Evolutionary conservation across 2,329 filamentous ascomycete species (phyloP), one percentile per base, ranked within the genome.

Genomic region (Cladosporium colombiae): DNA sequence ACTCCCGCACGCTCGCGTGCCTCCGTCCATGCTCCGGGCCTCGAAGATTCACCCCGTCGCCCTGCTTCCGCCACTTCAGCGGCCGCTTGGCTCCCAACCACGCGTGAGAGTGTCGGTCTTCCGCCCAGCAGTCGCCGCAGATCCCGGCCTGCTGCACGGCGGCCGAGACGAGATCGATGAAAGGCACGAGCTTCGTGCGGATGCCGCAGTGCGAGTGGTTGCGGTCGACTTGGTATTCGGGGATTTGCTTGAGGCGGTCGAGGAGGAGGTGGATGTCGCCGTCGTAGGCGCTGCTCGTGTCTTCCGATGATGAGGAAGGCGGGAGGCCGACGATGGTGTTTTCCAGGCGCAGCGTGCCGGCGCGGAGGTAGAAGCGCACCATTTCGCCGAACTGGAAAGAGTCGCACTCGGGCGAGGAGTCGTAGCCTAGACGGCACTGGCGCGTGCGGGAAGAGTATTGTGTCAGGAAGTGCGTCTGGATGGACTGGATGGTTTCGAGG

Each of bases 381-480:
- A 91, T 91, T 77, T 93, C 89, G 25, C 90, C 91, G 0, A 93
- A 84, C 77, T 93, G 91, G 73, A 90, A 93, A 1, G 87, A 88
- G 78, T 93, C 91, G 75, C 91, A 93, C 50, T 89, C 86, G 1
- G 84, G 78, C 68, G 87, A 90, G 2, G 87, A 88, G 72, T 91
- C 89, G 76, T 93, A 93, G 62, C 90, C 90, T 0, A 92, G 83
- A 71, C 87, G 87, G 76, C 91, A 93, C 74, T 92, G 90, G 29
- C 81, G 77, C 31, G 82, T 83, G n/a, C 88, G 86, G 11, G 89
- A 90, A 1, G 86, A 86, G 75, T 92, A 93, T 0, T 90, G 79
- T 7, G 76, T 74, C 2, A 93, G 78, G 65, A 92, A 92, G 74
- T 92, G 87, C 0, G 81, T 81, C 67, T 89, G 89, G 0, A 92